phyloP scores from a whole-genome alignment of 2,329 filamentous ascomycete species.

The Apiospora pterosperma region DNA sequence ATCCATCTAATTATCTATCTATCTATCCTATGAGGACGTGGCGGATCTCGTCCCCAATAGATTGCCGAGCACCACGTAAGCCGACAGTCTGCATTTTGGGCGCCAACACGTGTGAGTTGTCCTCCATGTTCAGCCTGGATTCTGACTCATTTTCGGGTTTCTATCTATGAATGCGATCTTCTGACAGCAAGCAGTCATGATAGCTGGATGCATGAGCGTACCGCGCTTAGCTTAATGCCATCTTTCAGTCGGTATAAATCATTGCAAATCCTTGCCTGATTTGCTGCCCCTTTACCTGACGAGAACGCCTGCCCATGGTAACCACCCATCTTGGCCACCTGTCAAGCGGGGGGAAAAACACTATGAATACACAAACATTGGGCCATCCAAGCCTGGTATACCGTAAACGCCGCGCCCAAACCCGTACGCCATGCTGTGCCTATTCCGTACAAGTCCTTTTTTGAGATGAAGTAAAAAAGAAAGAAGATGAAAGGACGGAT shows the following conservation, averaged over 20 bases:
- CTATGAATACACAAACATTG: background rate
- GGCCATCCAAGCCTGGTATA: slow-evolving; percentile 3
- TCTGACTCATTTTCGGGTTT: background rate
- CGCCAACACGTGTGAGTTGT: background rate
- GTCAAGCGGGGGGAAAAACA: background rate
- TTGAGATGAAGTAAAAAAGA: too few relatives aligned
- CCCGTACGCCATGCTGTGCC: slow-evolving; percentile 1
- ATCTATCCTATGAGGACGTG: background rate
- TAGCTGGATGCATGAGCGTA: background rate
- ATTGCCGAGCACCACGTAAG: background rate
- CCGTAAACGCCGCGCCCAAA: slow-evolving; percentile 2
- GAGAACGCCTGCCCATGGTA: slow-evolving; percentile 3
- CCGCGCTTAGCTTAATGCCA: background rate
- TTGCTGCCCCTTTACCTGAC: background rate
- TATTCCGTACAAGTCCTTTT: background rate
- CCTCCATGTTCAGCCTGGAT: background rate
- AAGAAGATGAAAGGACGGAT: background rate
- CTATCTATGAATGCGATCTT: background rate
- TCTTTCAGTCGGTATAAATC: background rate
- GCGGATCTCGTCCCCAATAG: background rate
- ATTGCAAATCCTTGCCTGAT: background rate
- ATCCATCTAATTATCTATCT: too few relatives aligned
- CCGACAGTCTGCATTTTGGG: background rate
- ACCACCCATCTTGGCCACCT: background rate
- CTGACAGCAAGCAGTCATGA: background rate